These are phyloP conservation scores for Furcasterigmium sp. DNA, from an alignment of 2,329 filamentous ascomycete species.

Conservation along the genomic window DNA sequence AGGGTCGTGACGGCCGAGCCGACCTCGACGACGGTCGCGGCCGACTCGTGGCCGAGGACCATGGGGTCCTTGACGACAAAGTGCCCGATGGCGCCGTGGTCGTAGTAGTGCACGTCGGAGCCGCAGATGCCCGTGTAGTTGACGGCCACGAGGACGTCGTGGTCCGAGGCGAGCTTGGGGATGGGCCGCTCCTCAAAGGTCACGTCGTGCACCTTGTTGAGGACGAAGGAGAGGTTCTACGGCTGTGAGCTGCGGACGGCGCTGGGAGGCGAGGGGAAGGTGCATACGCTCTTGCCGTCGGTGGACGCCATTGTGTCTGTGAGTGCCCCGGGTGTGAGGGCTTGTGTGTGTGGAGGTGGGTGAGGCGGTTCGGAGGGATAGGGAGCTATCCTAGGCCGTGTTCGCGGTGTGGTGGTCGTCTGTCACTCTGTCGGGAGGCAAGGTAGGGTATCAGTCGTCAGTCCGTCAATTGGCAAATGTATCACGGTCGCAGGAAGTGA, in stretches of 20 bases:
- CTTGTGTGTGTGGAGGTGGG: background rate
- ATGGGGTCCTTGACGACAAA: constrained; percentile 79
- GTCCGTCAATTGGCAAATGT: too few species aligned
- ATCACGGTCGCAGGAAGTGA: background rate
- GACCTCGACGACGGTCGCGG: constrained; percentile 70
- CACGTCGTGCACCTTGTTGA: constrained; percentile 70
- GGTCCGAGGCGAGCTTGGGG: constrained; percentile 57
- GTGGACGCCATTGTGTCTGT: constrained; percentile 9
- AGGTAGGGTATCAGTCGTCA: background rate
- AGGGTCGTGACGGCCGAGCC: constrained; percentile 61
- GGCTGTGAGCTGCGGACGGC: background rate
- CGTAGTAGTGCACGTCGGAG: constrained; percentile 84
- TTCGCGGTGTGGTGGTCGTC: too few species aligned
- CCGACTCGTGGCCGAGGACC: constrained; percentile 67
- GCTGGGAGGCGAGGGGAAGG: background rate
- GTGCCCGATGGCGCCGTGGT: constrained; percentile 80
- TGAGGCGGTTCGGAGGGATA: background rate
- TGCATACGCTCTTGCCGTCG: constrained; percentile 12
- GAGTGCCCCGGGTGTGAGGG: constrained; percentile 1
- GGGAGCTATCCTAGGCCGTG: too few species aligned
- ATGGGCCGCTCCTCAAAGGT: constrained; percentile 70
- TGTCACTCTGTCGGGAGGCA: too few species aligned
- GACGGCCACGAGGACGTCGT: constrained; percentile 77
- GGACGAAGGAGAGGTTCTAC: constrained; percentile 82
- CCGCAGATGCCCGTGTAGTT: constrained; percentile 88